Percentiles rank a stretch among this genome's conserved stretches.
phyloP scores from a whole-genome alignment of 306 rosid genomes.

The Cajanus cajan region DNA sequence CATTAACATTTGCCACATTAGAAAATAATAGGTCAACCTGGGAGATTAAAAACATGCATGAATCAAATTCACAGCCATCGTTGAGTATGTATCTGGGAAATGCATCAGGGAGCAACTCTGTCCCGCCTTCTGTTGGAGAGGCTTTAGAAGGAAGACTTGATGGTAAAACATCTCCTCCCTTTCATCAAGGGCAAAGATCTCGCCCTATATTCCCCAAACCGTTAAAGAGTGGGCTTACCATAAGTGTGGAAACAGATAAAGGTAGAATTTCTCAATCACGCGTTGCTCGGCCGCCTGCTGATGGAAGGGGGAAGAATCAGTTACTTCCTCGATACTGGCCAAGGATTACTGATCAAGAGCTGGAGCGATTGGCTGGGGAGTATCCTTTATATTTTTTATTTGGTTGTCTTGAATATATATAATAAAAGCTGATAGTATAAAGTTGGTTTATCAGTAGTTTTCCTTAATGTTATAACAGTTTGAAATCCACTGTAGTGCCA shows the following conservation, averaged over 20 bases:
- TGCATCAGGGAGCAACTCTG: constrained; percentile 56
- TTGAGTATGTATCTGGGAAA: constrained; percentile 76
- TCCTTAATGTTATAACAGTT: constrained; percentile 70
- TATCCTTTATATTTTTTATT: constrained; percentile 57
- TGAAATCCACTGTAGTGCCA: constrained; percentile 91
- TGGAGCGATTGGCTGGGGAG: constrained; percentile 92
- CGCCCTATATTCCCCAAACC: constrained; percentile 79
- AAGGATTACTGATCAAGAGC: constrained; percentile 90
- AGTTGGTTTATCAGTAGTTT: constrained; percentile 23
- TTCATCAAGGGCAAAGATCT: constrained; percentile 64
- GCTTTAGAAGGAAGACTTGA: constrained; percentile 58
- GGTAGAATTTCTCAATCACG: constrained; percentile 49
- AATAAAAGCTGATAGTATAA: background rate
- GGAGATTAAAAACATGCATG: constrained; percentile 55
- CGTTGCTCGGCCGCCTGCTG: constrained; percentile 90
- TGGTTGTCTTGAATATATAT: constrained; percentile 11
- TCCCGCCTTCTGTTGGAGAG: constrained; percentile 51
- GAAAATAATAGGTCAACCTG: constrained; percentile 53
- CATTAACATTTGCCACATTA: constrained; percentile 48
- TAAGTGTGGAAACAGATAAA: constrained; percentile 55
- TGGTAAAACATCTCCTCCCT: constrained; percentile 55
- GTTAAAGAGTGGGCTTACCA: constrained; percentile 42
- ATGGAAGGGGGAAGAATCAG: constrained; percentile 90
- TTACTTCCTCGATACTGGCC: constrained; percentile 99
- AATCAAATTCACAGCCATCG: constrained; percentile 56